These are phyloP conservation scores for Ganoderma lucidum DNA, from an alignment of 1,284 basidiomycete species.

Conservation along the genomic window DNA sequence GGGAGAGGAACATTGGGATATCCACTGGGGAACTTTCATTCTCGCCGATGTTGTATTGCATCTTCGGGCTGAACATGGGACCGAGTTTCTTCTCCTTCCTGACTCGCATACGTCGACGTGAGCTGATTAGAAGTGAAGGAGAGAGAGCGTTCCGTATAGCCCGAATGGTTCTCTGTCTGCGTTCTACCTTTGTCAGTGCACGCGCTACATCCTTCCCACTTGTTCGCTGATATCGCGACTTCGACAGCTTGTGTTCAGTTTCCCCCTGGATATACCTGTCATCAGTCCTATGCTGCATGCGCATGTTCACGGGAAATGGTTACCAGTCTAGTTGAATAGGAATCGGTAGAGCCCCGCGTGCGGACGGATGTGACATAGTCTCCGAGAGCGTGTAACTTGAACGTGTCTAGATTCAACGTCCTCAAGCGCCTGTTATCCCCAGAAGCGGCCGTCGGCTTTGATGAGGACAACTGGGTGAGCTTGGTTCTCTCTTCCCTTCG, in stretches of 20 bases:
- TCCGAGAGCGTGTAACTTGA: constrained; percentile 37
- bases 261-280: constrained; percentile 32
- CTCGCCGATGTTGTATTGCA: background rate
- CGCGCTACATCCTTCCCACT: constrained; percentile 2
- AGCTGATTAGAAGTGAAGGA: background rate
- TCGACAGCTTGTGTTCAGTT: background rate
- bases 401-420: constrained; percentile 33
- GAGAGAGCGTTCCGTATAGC: background rate
- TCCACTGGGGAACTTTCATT: background rate
- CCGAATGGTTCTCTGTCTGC: background rate
- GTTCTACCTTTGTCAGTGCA: constrained; percentile 1
- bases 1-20: background rate
- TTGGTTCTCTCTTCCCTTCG: constrained; percentile 22
- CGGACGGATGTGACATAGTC: constrained; percentile 33
- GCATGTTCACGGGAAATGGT: background rate
- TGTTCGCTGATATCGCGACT: constrained; percentile 5
- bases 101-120: background rate
- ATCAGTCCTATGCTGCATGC: background rate
- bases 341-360: constrained; percentile 29
- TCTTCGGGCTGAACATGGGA: background rate
- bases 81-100: background rate
- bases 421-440: constrained; percentile 8
- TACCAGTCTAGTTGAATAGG: background rate
- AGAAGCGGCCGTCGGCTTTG: background rate
- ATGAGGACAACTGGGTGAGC: constrained; percentile 17